Evolutionary conservation across 2,329 filamentous ascomycete species (phyloP), one percentile per base, ranked within the genome.

Genomic region (Cercospora sp.): DNA sequence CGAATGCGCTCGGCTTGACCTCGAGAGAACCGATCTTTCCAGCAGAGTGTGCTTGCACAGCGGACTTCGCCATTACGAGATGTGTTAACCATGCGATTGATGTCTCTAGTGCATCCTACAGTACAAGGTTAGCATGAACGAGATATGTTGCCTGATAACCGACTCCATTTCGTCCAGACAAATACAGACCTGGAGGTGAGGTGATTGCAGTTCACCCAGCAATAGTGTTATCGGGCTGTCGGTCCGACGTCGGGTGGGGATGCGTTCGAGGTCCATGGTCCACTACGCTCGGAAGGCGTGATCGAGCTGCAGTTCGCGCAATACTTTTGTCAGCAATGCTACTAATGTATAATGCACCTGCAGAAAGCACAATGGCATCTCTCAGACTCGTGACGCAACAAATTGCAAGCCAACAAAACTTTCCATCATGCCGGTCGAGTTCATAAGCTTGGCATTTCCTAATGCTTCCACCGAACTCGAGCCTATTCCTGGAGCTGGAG

Each of bases 371-470:
- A 43, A 58, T 12, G 49, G 30, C 37, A 13, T 40, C 28, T 32
- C n/a, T 37, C 26, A 26, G 18, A 26, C 43, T 26, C 9, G 53
- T 16, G 65, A 43, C 26, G 49, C 24, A 5, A 63, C 12, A 51
- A 34, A 16, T 21, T 1, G 18, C 55, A 32, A 60, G 12, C 37
- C 21, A 57, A 7, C 8, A 18, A 6, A 13, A 49, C 16, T 32
- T 24, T 3, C 16, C 30, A 74, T 30, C 18, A 75, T 75, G 74
- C 72, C 72, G 12, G 67, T 69, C 71, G 87, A 89, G 77, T 89
- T 89, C 75, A 89, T 88, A 76, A 86, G 83, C 70, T 68, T 86
- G 58, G 86, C 86, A 1, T 87, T 86, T 68, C 83, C 86, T 55
- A 88, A 87, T 73, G 78, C 82, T 26, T 87, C 85, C 0, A 88